These are phyloP conservation scores for Ceratocystis cubensis DNA, from an alignment of 2,329 filamentous ascomycete species.

Conservation along the genomic window DNA sequence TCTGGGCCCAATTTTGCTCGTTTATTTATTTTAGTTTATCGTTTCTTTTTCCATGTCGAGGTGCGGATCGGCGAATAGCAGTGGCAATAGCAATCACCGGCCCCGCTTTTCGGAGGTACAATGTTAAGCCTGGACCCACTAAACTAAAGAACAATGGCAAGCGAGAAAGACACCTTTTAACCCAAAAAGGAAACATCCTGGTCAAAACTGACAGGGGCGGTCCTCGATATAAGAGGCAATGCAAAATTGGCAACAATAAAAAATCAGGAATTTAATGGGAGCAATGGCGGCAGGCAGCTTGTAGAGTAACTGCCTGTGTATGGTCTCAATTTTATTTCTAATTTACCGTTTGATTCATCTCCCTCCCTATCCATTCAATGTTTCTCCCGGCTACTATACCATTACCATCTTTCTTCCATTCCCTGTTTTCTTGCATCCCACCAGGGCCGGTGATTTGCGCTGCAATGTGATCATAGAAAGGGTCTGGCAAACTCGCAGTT, in stretches of 20 bases:
- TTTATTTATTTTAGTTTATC: not conserved
- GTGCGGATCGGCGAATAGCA: not conserved
- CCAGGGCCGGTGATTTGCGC: no score
- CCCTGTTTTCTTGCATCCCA: no score
- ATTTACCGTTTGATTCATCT: not conserved
- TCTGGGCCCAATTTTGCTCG: not conserved
- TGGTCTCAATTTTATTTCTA: not conserved
- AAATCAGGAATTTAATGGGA: not conserved
- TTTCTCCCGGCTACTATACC: not conserved
- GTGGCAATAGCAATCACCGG: not conserved
- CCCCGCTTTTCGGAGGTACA: constrained; percentile 17
- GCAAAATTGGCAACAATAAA: not conserved
- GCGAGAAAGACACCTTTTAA: constrained; percentile 12
- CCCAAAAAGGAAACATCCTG: not conserved
- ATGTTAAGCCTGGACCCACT: constrained; percentile 14
- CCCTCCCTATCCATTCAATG: not conserved
- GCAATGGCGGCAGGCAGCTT: not conserved
- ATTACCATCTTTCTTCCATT: not conserved
- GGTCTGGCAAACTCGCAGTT: no score
- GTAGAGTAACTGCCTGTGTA: not conserved
- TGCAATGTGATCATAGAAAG: no score
- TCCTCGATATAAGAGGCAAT: not conserved
- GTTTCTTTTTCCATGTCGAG: not conserved
- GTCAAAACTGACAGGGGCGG: not conserved
- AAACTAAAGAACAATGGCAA: constrained; percentile 20